These are phyloP conservation scores for Tuber calosporum DNA, from an alignment of 495 filamentous ascomycete genomes.

Conservation along the genomic window DNA sequence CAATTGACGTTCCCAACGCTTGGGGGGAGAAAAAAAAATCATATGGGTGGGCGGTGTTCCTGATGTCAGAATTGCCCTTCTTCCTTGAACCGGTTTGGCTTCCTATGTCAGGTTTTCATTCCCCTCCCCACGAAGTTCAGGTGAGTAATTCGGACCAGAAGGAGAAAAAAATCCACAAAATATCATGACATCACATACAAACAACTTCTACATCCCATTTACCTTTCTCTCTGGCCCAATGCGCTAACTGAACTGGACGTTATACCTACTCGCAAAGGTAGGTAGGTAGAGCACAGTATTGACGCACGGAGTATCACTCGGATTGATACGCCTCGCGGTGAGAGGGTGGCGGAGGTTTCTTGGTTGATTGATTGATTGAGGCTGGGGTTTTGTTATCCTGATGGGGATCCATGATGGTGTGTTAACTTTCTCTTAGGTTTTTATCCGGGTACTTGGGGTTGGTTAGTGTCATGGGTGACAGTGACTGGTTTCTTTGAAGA, in stretches of 20 bases:
- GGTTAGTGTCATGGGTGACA: not conserved
- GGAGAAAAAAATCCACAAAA: too few species aligned
- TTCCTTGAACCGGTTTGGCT: too few species aligned
- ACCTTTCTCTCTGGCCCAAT: too few species aligned
- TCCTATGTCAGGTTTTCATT: too few species aligned
- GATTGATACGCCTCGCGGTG: not conserved
- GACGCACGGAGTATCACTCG: not conserved
- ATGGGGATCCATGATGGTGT: too few species aligned
- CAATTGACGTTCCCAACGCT: not conserved
- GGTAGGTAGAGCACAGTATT: too few species aligned
- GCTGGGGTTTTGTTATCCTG: not conserved
- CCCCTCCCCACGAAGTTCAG: too few species aligned
- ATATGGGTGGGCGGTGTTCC: not conserved
- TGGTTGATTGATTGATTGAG: not conserved
- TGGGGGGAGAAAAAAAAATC: not conserved
- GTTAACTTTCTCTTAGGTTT: not conserved
- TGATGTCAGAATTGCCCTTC: not conserved
- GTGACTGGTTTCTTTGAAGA: not conserved
- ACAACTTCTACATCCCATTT: too few species aligned
- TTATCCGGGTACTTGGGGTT: not conserved
- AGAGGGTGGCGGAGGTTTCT: not conserved
- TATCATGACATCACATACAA: too few species aligned
- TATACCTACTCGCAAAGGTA: too few species aligned
- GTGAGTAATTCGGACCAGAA: too few species aligned
- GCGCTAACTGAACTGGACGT: too few species aligned